Evolutionary conservation across 1,139 yeast species (phyloP).

Genomic region (Pichia sp.): DNA sequence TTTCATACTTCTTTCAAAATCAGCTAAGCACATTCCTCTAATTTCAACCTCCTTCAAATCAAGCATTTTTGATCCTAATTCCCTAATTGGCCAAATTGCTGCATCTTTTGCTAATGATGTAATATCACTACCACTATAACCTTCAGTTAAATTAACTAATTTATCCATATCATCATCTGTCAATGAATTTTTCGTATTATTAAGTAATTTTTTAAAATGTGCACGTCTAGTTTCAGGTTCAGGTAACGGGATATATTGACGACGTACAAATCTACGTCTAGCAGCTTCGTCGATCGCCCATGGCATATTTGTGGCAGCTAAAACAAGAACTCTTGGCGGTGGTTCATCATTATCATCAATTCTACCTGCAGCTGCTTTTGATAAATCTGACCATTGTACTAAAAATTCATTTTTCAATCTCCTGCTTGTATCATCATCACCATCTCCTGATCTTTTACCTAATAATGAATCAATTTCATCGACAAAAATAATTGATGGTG

Average conservation of each 20-base stretch:
- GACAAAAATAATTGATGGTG: conserved; percentile 92
- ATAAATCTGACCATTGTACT: conserved; percentile 92
- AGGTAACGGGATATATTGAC: conserved; percentile 94
- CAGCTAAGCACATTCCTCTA: conserved; percentile 69
- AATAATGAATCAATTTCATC: conserved; percentile 94
- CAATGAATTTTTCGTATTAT: conserved; percentile 71
- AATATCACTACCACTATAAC: conserved; percentile 87
- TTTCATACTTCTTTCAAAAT: conserved; percentile 70
- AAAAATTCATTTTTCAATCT: conserved; percentile 90
- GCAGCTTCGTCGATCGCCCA: conserved; percentile 99
- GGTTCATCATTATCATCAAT: conserved; percentile 51
- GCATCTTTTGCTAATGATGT: conserved; percentile 96
- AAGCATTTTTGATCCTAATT: conserved; percentile 81
- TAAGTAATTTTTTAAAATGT: conserved; percentile 64
- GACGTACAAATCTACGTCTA: conserved; percentile 82
- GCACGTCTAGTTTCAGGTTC: conserved; percentile 75
- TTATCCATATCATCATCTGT: conserved; percentile 55
- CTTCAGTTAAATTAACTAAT: conserved; percentile 43
- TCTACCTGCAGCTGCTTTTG: conserved; percentile 84
- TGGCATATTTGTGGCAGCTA: conserved; percentile 95
- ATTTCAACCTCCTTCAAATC: conserved; percentile 83
- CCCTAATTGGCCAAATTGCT: conserved; percentile 95
- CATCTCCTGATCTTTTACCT: conserved; percentile 72
- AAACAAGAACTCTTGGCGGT: conserved; percentile 67
- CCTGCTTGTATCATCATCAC: conserved; percentile 88